These are phyloP conservation scores for Flaveria brownii DNA, from an alignment of 129 eudicot genomes.

Conservation along the genomic window DNA sequence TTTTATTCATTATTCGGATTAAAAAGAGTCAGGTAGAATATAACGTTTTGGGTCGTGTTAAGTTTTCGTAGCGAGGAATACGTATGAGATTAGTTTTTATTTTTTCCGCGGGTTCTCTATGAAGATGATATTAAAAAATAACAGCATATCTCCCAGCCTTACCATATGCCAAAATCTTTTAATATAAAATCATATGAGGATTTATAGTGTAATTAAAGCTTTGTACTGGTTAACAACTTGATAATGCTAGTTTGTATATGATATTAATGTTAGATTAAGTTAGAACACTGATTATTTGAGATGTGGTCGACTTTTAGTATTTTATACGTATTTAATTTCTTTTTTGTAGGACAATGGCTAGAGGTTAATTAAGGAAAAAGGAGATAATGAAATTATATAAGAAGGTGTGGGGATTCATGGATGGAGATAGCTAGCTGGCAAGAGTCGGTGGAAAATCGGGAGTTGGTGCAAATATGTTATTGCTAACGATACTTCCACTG, in stretches of 20 bases:
- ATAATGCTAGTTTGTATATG: not conserved
- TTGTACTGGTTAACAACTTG: not conserved
- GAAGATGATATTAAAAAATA: no score
- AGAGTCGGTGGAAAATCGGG: constrained; percentile 30
- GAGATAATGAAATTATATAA: constrained; percentile 17
- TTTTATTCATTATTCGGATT: not conserved
- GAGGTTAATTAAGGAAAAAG: constrained; percentile 7
- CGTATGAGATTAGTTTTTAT: not conserved
- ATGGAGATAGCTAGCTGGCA: constrained; percentile 34
- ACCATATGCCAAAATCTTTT: no score
- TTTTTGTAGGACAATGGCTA: constrained; percentile 4
- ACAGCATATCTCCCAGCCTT: no score
- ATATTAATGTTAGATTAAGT: not conserved
- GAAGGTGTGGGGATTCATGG: constrained; percentile 23
- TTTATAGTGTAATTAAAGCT: not conserved
- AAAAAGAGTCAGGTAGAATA: not conserved
- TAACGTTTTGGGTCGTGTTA: no score
- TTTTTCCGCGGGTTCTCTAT: not conserved
- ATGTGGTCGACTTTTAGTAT: not conserved
- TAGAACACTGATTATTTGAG: not conserved
- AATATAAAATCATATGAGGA: no score
- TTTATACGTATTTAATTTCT: not conserved
- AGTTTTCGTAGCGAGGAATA: not conserved
- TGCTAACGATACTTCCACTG: constrained; percentile 3
- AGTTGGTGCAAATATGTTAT: not conserved